Evolutionary conservation across 306 rosid species (phyloP).

Genomic region (Gastrolobium villosum): DNA sequence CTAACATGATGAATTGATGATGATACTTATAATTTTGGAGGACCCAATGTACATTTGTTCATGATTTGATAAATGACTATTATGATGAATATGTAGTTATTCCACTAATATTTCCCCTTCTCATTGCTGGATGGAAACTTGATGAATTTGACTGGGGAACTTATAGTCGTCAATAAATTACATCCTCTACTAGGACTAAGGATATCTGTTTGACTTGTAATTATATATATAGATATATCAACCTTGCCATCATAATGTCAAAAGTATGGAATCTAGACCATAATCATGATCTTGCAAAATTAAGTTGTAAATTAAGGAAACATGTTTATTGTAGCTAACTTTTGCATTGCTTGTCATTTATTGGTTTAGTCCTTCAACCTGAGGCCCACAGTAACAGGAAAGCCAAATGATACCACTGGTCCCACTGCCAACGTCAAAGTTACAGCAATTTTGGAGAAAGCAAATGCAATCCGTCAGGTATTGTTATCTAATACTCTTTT

Average conservation of each 20-base stretch:
- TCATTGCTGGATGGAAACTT: neutral
- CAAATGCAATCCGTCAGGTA: slow-evolving; percentile 97
- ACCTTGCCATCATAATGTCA: neutral
- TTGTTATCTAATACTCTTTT: slow-evolving; percentile 16
- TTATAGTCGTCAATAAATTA: neutral
- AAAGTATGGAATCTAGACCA: neutral
- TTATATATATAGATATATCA: neutral
- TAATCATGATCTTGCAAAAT: slow-evolving; percentile 17
- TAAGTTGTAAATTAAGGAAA: neutral
- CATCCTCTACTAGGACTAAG: slow-evolving; percentile 1
- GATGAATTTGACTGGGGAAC: slow-evolving; percentile 4
- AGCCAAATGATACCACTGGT: slow-evolving; percentile 56
- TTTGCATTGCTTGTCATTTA: slow-evolving; percentile 20
- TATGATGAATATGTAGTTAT: neutral
- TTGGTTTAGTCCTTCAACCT: slow-evolving; percentile 87
- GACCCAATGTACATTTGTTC: neutral
- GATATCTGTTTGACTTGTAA: neutral
- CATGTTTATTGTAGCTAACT: slow-evolving; percentile 42
- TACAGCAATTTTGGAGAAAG: slow-evolving; percentile 96
- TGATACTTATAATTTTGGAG: neutral
- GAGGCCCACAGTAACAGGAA: slow-evolving; percentile 72
- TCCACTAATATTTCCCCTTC: neutral
- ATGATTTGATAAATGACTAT: neutral
- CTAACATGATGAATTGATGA: neutral
- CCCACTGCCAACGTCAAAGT: slow-evolving; percentile 75